These are phyloP conservation scores for Calocybe gangraenosa DNA, from an alignment of 768 basidiomycete species.

Conservation along the genomic window DNA sequence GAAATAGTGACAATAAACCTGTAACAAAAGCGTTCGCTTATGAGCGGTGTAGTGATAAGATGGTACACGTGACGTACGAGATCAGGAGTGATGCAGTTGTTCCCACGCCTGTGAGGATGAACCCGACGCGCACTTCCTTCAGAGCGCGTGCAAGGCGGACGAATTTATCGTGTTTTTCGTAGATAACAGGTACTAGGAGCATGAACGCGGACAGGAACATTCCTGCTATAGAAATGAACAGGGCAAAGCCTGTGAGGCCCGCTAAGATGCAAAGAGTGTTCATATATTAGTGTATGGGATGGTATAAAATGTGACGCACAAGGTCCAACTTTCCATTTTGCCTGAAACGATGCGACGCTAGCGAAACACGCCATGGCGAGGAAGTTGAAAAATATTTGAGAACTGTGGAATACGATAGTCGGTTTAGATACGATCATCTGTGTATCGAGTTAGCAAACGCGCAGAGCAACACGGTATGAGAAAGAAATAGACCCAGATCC, in stretches of 20 bases:
- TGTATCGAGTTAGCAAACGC: constrained; percentile 1
- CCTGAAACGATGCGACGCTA: constrained; percentile 84
- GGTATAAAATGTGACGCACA: constrained; percentile 51
- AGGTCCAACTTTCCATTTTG: constrained; percentile 77
- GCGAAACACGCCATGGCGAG: constrained; percentile 90
- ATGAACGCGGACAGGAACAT: constrained; percentile 75
- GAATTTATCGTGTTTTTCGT: constrained; percentile 84
- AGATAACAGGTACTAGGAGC: constrained; percentile 71
- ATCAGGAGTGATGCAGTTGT: constrained; percentile 65
- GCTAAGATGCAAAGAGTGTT: constrained; percentile 40
- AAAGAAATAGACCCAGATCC: constrained; percentile 58
- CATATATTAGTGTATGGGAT: background rate
- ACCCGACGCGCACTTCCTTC: constrained; percentile 76
- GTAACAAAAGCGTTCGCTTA: background rate
- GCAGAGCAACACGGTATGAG: background rate
- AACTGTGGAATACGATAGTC: constrained; percentile 68
- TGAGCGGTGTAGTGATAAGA: background rate
- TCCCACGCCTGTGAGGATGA: constrained; percentile 78
- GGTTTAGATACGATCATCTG: constrained; percentile 90
- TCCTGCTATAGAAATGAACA: constrained; percentile 72
- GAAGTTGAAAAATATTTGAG: constrained; percentile 90
- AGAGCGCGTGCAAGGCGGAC: constrained; percentile 74
- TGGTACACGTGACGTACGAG: constrained; percentile 48
- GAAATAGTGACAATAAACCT: constrained; percentile 78
- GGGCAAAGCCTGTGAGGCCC: constrained; percentile 79